Conservation (phyloP, 441 rosid species). For the Isatis lusitanica region DNA sequence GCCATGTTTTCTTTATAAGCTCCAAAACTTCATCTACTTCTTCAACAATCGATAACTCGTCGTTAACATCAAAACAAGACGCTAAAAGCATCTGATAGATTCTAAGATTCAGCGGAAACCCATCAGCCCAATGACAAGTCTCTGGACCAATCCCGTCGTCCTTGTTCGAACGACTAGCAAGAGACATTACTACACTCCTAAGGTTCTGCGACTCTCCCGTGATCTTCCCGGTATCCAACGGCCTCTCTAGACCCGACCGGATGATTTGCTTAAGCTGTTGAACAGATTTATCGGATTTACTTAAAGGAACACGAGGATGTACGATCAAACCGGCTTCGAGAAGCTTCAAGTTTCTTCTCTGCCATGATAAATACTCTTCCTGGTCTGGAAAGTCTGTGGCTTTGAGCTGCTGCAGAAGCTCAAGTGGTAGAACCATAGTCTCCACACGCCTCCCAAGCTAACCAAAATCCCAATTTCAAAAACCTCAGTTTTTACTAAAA, state of each 20-base stretch:
- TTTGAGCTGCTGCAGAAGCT: conserved; percentile 66
- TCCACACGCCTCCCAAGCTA: conserved; percentile 72
- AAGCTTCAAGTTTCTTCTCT: conserved; percentile 62
- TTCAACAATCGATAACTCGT: conserved; percentile 56
- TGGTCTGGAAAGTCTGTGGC: conserved; percentile 55
- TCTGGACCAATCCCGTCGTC: conserved; percentile 46
- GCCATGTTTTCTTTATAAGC: conserved; percentile 73
- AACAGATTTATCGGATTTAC: conserved; percentile 38
- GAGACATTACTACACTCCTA: conserved; percentile 53
- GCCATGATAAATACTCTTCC: conserved; percentile 60
- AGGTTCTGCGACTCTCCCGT: conserved; percentile 52
- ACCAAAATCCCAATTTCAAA: conserved; percentile 3
- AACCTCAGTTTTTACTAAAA: background rate
- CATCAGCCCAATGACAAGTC: conserved; percentile 73
- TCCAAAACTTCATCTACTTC: conserved; percentile 72
- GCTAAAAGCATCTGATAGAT: conserved; percentile 58
- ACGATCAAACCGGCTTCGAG: conserved; percentile 69
- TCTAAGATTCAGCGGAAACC: conserved; percentile 59
- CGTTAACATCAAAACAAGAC: conserved; percentile 67
- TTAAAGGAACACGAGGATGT: conserved; percentile 54
- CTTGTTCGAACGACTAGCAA: conserved; percentile 45
- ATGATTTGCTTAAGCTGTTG: conserved; percentile 54
- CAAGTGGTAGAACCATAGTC: conserved; percentile 65
- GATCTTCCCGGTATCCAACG: conserved; percentile 52
- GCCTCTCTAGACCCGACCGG: conserved; percentile 45